phyloP scores from a whole-genome alignment of 139 green algal genomes.

The Desmodesmus armatus region DNA sequence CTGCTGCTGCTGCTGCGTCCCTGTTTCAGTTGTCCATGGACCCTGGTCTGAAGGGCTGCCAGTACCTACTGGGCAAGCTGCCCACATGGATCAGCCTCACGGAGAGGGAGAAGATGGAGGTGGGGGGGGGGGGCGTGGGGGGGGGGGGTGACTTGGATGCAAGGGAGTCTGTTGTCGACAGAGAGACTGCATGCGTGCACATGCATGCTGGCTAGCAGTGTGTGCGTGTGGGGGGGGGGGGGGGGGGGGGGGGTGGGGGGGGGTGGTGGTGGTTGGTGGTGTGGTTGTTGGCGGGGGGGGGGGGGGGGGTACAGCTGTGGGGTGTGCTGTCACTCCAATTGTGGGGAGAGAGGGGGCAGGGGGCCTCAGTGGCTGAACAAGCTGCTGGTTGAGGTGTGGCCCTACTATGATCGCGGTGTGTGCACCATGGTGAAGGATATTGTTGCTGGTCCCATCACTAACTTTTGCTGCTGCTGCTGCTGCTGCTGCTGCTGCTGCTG shows the following conservation, averaged over 20 bases:
- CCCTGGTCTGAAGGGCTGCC: constrained; percentile 83
- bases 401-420: constrained; percentile 86
- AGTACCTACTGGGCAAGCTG: constrained; percentile 74
- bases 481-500: constrained; percentile 1
- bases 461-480: not conserved
- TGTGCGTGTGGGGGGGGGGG: too few relatives aligned
- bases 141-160: too few relatives aligned
- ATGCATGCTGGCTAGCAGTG: too few relatives aligned
- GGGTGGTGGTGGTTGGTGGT: too few relatives aligned
- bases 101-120: constrained; percentile 87
- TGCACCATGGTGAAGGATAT: constrained; percentile 47
- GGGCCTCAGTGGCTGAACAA: constrained; percentile 93
- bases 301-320: too few relatives aligned
- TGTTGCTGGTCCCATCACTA: not conserved
- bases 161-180: too few relatives aligned
- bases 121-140: too few relatives aligned
- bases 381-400: constrained; percentile 84
- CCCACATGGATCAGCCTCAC: constrained; percentile 83
- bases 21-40: constrained; percentile 65
- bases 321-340: too few relatives aligned
- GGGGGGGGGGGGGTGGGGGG: too few relatives aligned
- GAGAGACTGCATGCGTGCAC: too few relatives aligned
- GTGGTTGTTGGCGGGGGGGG: too few relatives aligned
- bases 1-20: not conserved
- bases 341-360: too few relatives aligned